phyloP scores from a whole-genome alignment of 306 rosid genomes.

The Fagus crenata region DNA sequence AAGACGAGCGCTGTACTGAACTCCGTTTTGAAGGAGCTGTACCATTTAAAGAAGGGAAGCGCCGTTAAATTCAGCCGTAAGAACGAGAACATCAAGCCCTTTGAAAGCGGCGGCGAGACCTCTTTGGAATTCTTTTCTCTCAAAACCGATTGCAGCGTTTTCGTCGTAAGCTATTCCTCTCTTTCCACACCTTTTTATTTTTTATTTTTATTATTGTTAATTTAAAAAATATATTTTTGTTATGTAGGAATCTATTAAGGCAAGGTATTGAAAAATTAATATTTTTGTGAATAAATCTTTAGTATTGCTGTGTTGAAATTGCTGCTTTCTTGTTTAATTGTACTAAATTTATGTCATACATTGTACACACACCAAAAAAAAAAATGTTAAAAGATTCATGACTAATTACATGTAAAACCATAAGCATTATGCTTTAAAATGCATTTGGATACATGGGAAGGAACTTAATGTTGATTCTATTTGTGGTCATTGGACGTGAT shows the following conservation, averaged over 20 bases:
- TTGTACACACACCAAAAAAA: too few relatives aligned
- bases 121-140: slow-evolving; percentile 84
- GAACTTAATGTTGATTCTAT: too few relatives aligned
- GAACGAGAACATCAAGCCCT: slow-evolving; percentile 78
- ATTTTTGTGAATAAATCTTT: too few relatives aligned
- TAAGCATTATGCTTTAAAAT: too few relatives aligned
- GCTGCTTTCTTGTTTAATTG: too few relatives aligned
- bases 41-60: slow-evolving; percentile 65
- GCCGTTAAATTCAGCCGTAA: slow-evolving; percentile 67
- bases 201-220: neutral
- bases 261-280: too few relatives aligned
- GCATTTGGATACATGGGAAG: too few relatives aligned
- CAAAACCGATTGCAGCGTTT: slow-evolving; percentile 87
- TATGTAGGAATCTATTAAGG: neutral
- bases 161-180: slow-evolving; percentile 47
- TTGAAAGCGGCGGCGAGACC: slow-evolving; percentile 86
- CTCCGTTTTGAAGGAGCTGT: slow-evolving; percentile 55
- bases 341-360: too few relatives aligned
- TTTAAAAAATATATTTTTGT: neutral
- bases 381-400: too few relatives aligned
- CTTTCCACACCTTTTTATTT: neutral
- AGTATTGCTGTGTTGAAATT: too few relatives aligned
- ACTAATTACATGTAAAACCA: too few relatives aligned
- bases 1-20: slow-evolving; percentile 69
- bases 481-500: too few relatives aligned